A percentile compares a stretch with the other conserved stretches of the same genome.
Conservation (phyloP, 805 yeast species). For the Pichia thaimueangensis region DNA sequence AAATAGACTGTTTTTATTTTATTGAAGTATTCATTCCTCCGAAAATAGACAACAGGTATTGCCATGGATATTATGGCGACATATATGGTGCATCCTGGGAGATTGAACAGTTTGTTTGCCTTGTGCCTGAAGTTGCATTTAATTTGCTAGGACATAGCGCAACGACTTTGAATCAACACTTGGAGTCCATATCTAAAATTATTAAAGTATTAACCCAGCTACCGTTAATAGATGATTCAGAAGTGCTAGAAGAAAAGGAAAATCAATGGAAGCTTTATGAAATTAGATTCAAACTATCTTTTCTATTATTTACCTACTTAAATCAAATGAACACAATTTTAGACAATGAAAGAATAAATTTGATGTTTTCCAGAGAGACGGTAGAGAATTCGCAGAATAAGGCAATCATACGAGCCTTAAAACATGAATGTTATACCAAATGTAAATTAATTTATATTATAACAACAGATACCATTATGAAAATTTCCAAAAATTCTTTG, state of each 20-base stretch:
- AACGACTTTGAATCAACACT: neutral
- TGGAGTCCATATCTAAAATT: neutral
- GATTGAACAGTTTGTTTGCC: no score
- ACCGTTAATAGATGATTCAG: neutral
- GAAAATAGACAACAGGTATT: conserved; percentile 13
- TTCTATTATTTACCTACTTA: neutral
- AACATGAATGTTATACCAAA: neutral
- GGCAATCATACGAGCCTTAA: neutral
- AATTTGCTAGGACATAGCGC: neutral
- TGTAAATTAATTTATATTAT: conserved; percentile 2
- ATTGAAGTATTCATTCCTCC: conserved; percentile 9
- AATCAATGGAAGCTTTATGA: conserved; percentile 5
- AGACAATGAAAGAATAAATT: neutral
- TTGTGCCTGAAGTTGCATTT: no score
- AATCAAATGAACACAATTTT: neutral
- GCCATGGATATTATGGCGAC: conserved; percentile 10
- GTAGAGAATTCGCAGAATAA: neutral
- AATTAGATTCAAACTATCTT: conserved; percentile 8
- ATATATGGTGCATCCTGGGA: no score
- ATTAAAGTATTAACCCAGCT: neutral
- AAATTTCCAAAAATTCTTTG: conserved; percentile 1
- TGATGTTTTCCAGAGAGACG: neutral
- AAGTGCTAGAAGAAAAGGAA: neutral
- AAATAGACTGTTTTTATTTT: conserved; percentile 12
- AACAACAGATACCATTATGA: neutral